These are phyloP conservation scores for Metschnikowia kofuensis DNA, from an alignment of 805 yeast species.

Conservation along the genomic window DNA sequence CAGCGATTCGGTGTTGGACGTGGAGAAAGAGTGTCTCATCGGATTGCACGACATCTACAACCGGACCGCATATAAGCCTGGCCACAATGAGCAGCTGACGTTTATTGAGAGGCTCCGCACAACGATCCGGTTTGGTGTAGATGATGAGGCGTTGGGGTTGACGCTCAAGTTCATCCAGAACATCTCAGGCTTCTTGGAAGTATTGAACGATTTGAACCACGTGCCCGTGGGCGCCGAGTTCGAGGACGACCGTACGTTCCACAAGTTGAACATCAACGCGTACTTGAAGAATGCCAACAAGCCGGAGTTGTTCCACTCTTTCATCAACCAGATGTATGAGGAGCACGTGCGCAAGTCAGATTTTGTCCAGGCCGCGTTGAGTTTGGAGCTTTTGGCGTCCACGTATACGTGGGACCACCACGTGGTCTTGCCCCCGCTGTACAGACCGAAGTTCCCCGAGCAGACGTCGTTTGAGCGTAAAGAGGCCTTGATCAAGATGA, in stretches of 20 bases:
- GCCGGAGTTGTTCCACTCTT: conserved; percentile 78
- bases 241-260: conserved; percentile 83
- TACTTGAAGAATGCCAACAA: conserved; percentile 73
- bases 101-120: conserved; percentile 51
- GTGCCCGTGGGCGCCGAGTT: conserved; percentile 83
- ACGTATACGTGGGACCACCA: conserved; percentile 74
- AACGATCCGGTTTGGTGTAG: conserved; percentile 53
- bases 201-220: conserved; percentile 61
- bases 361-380: conserved; percentile 77
- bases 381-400: conserved; percentile 72
- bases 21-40: conserved; percentile 60
- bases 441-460: conserved; percentile 70
- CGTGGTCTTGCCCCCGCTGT: conserved; percentile 50
- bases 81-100: conserved; percentile 48
- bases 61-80: conserved; percentile 56
- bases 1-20: conserved; percentile 54
- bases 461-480: conserved; percentile 81
- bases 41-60: conserved; percentile 66
- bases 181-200: conserved; percentile 58
- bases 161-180: conserved; percentile 51
- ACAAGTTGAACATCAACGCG: conserved; percentile 69
- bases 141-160: conserved; percentile 58
- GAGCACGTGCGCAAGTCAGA: conserved; percentile 58
- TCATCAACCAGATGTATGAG: conserved; percentile 70
- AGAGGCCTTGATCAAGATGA: conserved; percentile 64